A percentile compares a stretch with the other conserved stretches of the same genome.
Evolutionary conservation across 2,329 filamentous ascomycete genomes (phyloP).

Genomic region (Cladosporium sp.): DNA sequence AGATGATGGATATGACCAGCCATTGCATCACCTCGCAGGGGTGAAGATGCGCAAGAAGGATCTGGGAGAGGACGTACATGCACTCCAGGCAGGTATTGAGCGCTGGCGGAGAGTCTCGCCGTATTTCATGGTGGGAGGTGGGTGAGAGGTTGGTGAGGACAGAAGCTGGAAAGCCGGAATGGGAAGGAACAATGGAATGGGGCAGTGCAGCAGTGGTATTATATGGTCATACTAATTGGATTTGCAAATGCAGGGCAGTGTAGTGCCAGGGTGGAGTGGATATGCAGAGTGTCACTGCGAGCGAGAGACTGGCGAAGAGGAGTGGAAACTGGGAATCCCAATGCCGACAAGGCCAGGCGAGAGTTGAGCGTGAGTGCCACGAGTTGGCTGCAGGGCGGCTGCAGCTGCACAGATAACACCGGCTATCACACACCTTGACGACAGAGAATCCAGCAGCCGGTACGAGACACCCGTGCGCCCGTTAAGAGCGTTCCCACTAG

Average conservation of each 20-base stretch:
- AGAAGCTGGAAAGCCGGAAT: not conserved
- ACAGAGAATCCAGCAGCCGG: not conserved
- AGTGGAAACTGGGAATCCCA: not conserved
- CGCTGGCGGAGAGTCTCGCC: slow-evolving; percentile 70
- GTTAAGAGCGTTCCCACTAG: not conserved
- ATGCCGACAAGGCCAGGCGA: slow-evolving; percentile 1
- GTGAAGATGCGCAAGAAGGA: not conserved
- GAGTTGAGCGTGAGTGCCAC: not conserved
- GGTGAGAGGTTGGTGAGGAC: not conserved
- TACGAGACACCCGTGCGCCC: not conserved
- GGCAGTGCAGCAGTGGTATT: not conserved
- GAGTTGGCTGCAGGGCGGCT: not conserved
- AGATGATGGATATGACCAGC: not conserved
- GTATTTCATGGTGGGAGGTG: slow-evolving; percentile 64
- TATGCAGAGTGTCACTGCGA: slow-evolving; percentile 3
- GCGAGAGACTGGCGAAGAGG: not conserved
- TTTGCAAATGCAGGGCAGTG: not conserved
- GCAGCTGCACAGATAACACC: slow-evolving; percentile 10
- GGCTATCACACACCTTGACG: not conserved
- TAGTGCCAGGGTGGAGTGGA: not conserved
- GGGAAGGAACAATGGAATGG: not conserved
- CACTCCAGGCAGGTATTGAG: slow-evolving; percentile 78
- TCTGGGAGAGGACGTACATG: slow-evolving; percentile 10
- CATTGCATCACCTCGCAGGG: slow-evolving; percentile 7
- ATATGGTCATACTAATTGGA: not conserved